Evolutionary conservation across 1,284 basidiomycete genomes (phyloP).

Genomic region (Cutaneotrichosporon sp.): DNA sequence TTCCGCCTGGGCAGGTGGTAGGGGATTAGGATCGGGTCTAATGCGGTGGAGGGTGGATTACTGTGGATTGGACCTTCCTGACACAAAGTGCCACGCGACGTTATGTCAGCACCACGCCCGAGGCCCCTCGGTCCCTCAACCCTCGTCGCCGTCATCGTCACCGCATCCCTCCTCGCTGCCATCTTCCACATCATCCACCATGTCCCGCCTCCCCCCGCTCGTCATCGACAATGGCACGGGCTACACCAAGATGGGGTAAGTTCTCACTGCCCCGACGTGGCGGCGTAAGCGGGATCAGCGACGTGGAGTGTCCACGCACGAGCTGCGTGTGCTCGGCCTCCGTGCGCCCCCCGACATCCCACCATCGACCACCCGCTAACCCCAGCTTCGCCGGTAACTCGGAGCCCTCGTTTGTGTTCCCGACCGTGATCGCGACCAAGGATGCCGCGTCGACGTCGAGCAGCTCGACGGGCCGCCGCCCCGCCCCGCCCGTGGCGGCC

Average conservation of each 20-base stretch:
- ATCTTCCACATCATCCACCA: conserved; percentile 45
- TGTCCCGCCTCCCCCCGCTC: conserved; percentile 82
- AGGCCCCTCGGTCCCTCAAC: neutral
- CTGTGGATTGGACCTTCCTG: too few species aligned
- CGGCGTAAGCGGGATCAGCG: too few species aligned
- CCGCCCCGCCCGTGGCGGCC: conserved; percentile 59
- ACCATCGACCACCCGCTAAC: too few species aligned
- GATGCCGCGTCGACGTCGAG: conserved; percentile 58
- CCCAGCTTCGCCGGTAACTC: conserved; percentile 95
- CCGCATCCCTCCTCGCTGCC: conserved; percentile 10
- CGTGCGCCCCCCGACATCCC: too few species aligned
- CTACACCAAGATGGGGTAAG: conserved; percentile 94
- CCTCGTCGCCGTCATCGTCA: conserved; percentile 5
- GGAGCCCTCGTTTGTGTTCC: conserved; percentile 96
- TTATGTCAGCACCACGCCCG: neutral
- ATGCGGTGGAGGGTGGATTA: too few species aligned
- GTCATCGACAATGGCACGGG: conserved; percentile 98
- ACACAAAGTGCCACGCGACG: conserved; percentile 1
- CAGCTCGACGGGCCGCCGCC: conserved; percentile 31
- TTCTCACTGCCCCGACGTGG: too few species aligned
- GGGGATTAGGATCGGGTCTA: too few species aligned
- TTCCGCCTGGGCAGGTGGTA: too few species aligned
- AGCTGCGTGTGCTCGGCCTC: too few species aligned
- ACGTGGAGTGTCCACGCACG: neutral
- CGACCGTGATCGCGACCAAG: conserved; percentile 91